These are phyloP conservation scores for Thraustochytrium striatum DNA, from an alignment of 352 stramenopile genomes.

Conservation along the genomic window DNA sequence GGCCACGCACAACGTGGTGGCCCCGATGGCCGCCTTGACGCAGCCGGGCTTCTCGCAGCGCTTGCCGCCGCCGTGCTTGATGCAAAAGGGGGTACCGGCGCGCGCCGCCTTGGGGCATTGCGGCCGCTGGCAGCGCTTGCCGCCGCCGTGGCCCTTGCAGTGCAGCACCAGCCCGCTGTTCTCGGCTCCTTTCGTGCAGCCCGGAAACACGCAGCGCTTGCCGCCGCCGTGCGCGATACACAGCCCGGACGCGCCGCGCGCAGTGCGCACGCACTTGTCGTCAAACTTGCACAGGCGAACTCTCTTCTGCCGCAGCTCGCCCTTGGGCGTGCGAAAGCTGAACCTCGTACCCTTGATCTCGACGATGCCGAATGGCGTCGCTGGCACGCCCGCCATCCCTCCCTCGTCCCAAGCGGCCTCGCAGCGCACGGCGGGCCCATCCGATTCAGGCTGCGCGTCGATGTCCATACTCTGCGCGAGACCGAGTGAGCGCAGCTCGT, in stretches of 20 bases:
- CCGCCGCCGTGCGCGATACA: conserved; percentile 57
- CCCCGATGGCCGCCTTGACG: conserved; percentile 68
- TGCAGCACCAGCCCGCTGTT: conserved; percentile 48
- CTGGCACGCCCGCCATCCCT: no score
- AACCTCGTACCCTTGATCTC: no score
- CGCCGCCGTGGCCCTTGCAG: conserved; percentile 77
- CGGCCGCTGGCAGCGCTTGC: conserved; percentile 69
- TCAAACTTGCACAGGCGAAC: background rate
- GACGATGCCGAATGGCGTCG: no score
- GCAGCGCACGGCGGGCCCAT: no score
- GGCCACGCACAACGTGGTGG: background rate
- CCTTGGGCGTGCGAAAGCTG: no score
- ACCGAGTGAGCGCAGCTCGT: no score
- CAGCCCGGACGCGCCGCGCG: background rate
- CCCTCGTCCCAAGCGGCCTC: background rate
- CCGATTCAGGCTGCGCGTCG: no score
- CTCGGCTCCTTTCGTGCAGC: conserved; percentile 62
- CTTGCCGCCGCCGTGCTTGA: conserved; percentile 45
- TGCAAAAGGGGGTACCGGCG: conserved; percentile 71
- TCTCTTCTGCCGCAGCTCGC: background rate
- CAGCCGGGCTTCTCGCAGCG: conserved; percentile 26
- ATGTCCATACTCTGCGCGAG: no score
- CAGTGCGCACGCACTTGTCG: background rate
- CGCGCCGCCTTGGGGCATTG: conserved; percentile 75
- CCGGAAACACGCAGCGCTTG: conserved; percentile 64